Conservation (phyloP, 1,284 basidiomycete species). For the Heterobasidion irregulare region DNA sequence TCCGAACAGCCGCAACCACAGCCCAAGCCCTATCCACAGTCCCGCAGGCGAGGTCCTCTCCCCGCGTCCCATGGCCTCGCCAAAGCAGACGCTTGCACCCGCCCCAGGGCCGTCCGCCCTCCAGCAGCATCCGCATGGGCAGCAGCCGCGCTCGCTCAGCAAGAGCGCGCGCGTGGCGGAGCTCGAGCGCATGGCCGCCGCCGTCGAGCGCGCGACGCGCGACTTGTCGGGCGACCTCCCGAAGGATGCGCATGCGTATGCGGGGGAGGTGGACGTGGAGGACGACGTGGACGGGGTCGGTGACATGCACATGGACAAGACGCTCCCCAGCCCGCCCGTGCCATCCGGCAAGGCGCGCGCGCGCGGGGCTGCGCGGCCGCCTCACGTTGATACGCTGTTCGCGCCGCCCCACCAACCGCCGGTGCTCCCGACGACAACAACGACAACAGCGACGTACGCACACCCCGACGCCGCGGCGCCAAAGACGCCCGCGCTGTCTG, state of each 20-base stretch:
- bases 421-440: background rate
- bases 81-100: constrained; percentile 43
- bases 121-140: background rate
- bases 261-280: no score
- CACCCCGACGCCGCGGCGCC: constrained; percentile 17
- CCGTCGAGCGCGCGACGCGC: constrained; percentile 23
- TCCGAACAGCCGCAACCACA: background rate
- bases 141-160: constrained; percentile 20
- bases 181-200: constrained; percentile 62
- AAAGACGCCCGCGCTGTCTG: constrained; percentile 43
- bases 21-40: constrained; percentile 7
- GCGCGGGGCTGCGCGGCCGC: constrained; percentile 13
- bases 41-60: constrained; percentile 35
- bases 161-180: constrained; percentile 54
- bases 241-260: background rate
- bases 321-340: constrained; percentile 48
- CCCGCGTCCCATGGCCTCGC: constrained; percentile 52
- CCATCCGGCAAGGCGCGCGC: constrained; percentile 28
- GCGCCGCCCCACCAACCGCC: constrained; percentile 4
- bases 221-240: constrained; percentile 25
- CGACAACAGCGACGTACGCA: constrained; percentile 14
- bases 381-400: constrained; percentile 25
- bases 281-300: constrained; percentile 2
- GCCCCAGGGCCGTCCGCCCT: constrained; percentile 16
- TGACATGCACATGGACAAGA: constrained; percentile 37